phyloP scores from a whole-genome alignment of 2,329 filamentous ascomycete genomes.

The Gnomoniopsis smithogilvyi region DNA sequence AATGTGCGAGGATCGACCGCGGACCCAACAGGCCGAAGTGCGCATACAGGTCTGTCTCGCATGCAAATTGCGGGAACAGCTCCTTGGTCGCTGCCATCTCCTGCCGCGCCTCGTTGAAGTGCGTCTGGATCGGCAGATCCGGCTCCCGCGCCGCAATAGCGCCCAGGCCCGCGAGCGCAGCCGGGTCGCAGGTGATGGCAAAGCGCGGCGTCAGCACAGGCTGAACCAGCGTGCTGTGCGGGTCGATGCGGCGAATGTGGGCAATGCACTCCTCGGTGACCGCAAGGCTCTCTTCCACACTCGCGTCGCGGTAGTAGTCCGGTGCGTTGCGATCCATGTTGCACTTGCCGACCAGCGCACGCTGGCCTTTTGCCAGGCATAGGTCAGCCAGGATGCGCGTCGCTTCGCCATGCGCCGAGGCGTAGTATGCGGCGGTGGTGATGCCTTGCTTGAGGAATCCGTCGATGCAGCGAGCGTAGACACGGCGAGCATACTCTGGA shows the following conservation, averaged over 20 bases:
- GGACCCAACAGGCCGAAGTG: slow-evolving; percentile 50
- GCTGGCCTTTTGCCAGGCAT: slow-evolving; percentile 51
- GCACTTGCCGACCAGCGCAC: slow-evolving; percentile 60
- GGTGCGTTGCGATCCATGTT: slow-evolving; percentile 59
- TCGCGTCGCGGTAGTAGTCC: slow-evolving; percentile 48
- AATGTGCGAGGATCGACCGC: slow-evolving; percentile 63
- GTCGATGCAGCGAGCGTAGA: slow-evolving; percentile 51
- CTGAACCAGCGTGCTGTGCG: slow-evolving; percentile 38
- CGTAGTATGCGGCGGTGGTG: slow-evolving; percentile 61
- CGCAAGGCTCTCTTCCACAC: slow-evolving; percentile 41
- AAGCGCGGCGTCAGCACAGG: slow-evolving; percentile 58
- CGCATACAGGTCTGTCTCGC: slow-evolving; percentile 59
- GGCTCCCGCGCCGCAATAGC: slow-evolving; percentile 45
- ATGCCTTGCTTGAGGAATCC: slow-evolving; percentile 60
- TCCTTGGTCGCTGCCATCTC: slow-evolving; percentile 53
- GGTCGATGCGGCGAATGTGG: slow-evolving; percentile 44
- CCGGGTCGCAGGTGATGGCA: slow-evolving; percentile 56
- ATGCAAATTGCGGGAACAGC: slow-evolving; percentile 54
- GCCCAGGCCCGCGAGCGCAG: slow-evolving; percentile 54
- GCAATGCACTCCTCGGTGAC: slow-evolving; percentile 48
- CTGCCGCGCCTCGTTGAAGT: slow-evolving; percentile 63
- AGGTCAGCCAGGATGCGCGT: slow-evolving; percentile 55
- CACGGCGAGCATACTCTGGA: slow-evolving; percentile 44
- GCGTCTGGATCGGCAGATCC: slow-evolving; percentile 58
- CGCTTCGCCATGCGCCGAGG: slow-evolving; percentile 51